These are phyloP conservation scores for Lentinula edodes DNA, from an alignment of 768 basidiomycete species.

Conservation along the genomic window DNA sequence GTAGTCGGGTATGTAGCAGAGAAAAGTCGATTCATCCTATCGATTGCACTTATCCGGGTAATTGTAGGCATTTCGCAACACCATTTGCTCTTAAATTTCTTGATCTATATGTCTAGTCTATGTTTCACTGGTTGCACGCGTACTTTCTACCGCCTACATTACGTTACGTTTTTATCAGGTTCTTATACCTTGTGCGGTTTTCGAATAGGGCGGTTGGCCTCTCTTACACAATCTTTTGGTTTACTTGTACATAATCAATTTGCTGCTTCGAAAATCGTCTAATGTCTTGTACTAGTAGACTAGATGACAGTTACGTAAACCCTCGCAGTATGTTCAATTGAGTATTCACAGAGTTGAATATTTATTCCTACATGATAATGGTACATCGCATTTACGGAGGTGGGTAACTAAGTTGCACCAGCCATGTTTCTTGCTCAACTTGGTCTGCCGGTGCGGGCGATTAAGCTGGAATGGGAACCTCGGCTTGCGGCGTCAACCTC, in stretches of 20 bases:
- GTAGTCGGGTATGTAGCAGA: conserved; percentile 24
- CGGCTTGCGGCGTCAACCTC: conserved; percentile 43
- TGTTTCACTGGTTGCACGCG: neutral
- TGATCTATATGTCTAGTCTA: neutral
- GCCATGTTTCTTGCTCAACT: neutral
- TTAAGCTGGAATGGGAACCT: conserved; percentile 34
- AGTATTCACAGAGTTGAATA: neutral
- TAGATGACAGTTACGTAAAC: neutral
- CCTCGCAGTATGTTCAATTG: neutral
- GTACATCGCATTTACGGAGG: neutral
- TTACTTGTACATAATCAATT: neutral
- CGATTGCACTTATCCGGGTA: too few species aligned
- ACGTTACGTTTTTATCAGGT: neutral
- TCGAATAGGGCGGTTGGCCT: neutral
- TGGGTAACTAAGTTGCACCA: too few species aligned
- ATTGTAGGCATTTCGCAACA: neutral
- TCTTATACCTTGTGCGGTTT: neutral
- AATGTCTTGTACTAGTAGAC: neutral
- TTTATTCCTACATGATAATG: neutral
- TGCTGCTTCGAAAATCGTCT: neutral
- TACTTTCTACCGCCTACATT: neutral
- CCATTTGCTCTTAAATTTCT: neutral
- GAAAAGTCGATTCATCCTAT: too few species aligned
- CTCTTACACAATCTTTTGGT: neutral
- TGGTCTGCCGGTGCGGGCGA: neutral